Conservation (phyloP, 441 rosid species). For the Syzygium malaccense region DNA sequence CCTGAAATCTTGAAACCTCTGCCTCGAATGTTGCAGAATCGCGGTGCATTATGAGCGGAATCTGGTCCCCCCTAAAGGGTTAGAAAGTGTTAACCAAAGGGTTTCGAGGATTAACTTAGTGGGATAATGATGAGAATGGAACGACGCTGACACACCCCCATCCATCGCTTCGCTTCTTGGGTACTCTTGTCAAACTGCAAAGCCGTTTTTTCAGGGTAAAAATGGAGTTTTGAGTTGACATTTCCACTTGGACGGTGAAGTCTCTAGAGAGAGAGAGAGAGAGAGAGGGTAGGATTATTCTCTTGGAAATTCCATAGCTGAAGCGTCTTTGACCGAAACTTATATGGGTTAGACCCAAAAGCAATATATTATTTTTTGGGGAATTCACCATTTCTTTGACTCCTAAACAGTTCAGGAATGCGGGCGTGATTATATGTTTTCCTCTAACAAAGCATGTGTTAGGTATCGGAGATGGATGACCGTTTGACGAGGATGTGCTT, state of each 20-base stretch:
- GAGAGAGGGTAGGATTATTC: background rate
- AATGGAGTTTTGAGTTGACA: slow-evolving; percentile 19
- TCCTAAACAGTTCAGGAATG: background rate
- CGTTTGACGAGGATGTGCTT: background rate
- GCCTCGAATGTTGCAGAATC: background rate
- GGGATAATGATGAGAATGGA: background rate
- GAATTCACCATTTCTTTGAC: slow-evolving; percentile 27
- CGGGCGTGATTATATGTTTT: background rate
- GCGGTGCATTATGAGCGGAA: background rate
- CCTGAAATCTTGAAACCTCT: background rate
- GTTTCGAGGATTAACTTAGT: background rate
- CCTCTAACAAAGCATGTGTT: background rate
- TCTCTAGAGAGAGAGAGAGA: background rate
- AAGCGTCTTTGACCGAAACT: slow-evolving; percentile 59
- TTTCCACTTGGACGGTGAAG: background rate
- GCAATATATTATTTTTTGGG: background rate
- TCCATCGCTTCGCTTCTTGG: background rate
- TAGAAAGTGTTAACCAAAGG: background rate
- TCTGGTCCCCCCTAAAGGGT: background rate
- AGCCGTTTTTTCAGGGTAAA: slow-evolving; percentile 33
- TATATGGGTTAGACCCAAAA: background rate
- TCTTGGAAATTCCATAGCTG: slow-evolving; percentile 10
- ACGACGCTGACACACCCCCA: background rate
- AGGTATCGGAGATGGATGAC: background rate
- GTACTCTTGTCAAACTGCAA: background rate